These are phyloP conservation scores for Metrosideros polymorpha DNA, from an alignment of 441 rosid genomes.

Conservation along the genomic window DNA sequence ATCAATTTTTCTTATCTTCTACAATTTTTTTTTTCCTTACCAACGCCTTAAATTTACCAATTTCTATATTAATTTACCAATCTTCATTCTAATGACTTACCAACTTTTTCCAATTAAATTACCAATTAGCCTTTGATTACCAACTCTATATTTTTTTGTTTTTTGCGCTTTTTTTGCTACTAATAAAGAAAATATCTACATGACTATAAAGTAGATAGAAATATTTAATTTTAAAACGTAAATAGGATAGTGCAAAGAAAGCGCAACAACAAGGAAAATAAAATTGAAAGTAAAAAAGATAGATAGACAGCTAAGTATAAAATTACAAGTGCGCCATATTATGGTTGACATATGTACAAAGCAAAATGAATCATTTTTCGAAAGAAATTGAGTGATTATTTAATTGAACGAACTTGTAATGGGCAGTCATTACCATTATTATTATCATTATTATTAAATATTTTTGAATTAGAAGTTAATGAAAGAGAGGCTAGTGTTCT, in stretches of 20 bases:
- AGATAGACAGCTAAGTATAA: background rate
- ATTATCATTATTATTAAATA: background rate
- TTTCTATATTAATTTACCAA: no score
- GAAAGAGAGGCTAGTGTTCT: background rate
- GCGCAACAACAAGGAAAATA: background rate
- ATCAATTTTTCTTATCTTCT: background rate
- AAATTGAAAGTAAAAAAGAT: background rate
- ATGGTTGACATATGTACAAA: rapidly evolving
- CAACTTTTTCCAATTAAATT: no score
- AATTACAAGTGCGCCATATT: background rate
- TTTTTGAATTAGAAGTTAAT: background rate
- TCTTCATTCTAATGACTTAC: no score
- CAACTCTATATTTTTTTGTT: no score
- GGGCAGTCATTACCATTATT: background rate
- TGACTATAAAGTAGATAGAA: background rate
- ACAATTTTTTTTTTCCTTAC: background rate
- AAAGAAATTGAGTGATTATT: background rate
- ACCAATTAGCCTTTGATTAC: no score
- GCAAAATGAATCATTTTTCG: background rate
- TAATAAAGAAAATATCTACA: background rate
- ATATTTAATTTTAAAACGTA: background rate
- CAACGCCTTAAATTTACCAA: background rate
- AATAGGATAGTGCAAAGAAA: background rate
- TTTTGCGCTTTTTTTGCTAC: background rate
- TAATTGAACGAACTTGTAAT: rapidly evolving